Conservation (phyloP, 140 eudicot species). For the Bidens hawaiensis region DNA sequence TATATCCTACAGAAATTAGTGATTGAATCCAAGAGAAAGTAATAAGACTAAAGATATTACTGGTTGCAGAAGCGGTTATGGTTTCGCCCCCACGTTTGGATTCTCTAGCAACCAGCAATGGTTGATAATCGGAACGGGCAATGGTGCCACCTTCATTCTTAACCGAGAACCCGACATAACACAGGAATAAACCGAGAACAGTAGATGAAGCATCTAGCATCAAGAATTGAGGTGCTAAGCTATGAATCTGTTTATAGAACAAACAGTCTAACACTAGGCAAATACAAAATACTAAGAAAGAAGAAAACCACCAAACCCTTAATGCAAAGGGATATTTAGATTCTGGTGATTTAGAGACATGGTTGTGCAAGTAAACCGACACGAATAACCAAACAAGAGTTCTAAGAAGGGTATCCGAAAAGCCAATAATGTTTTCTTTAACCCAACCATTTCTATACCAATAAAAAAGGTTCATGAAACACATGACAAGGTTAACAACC, state of each 20-base stretch:
- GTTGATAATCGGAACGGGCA: constrained; percentile 31
- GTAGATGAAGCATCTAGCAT: constrained; percentile 43
- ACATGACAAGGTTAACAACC: constrained; percentile 39
- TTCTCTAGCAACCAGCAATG: constrained; percentile 40
- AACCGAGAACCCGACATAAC: constrained; percentile 38
- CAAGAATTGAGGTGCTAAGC: constrained; percentile 32
- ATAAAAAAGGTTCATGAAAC: constrained; percentile 40
- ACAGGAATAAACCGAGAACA: constrained; percentile 34
- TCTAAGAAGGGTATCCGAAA: constrained; percentile 38
- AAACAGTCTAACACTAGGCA: constrained; percentile 40
- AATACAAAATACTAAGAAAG: constrained; percentile 40
- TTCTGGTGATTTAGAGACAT: constrained; percentile 14
- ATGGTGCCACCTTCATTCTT: background rate
- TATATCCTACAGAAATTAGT: constrained; percentile 50
- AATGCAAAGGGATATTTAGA: constrained; percentile 49
- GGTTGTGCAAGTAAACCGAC: constrained; percentile 38
- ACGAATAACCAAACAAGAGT: constrained; percentile 45
- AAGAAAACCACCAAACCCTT: constrained; percentile 59
- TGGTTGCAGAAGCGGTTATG: constrained; percentile 40
- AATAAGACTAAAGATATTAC: constrained; percentile 37
- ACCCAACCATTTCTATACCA: constrained; percentile 64
- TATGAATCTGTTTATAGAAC: constrained; percentile 17
- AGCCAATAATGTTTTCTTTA: constrained; percentile 34
- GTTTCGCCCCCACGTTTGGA: constrained; percentile 32
- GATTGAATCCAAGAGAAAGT: constrained; percentile 68